These are phyloP conservation scores for Russula virescens DNA, from an alignment of 768 basidiomycete genomes.

Conservation along the genomic window DNA sequence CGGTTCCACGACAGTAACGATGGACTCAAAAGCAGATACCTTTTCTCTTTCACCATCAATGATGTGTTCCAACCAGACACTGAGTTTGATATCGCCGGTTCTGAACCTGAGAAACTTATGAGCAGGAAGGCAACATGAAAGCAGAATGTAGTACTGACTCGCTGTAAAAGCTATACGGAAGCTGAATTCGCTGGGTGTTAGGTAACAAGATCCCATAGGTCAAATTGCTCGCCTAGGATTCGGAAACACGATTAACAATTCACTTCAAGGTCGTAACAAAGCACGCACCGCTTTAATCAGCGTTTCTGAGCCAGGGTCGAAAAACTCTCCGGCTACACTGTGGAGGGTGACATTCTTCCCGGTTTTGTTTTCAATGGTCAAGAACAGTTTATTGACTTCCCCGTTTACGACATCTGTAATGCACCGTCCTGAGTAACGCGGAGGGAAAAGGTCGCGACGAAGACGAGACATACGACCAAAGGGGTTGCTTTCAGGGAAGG, in stretches of 20 bases:
- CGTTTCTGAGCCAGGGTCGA: slow-evolving; percentile 53
- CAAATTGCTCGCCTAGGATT: slow-evolving; percentile 50
- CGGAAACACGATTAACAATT: slow-evolving; percentile 1
- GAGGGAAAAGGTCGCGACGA: slow-evolving; percentile 1
- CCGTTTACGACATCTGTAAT: slow-evolving; percentile 76
- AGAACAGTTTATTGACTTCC: slow-evolving; percentile 61
- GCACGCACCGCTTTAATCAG: slow-evolving; percentile 68
- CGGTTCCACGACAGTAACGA: slow-evolving; percentile 77
- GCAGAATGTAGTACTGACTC: slow-evolving; percentile 50
- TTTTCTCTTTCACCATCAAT: slow-evolving; percentile 52
- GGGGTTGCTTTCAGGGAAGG: slow-evolving; percentile 66
- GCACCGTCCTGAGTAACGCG: not conserved
- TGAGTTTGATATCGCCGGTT: slow-evolving; percentile 44
- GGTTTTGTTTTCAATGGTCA: slow-evolving; percentile 72
- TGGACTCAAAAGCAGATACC: slow-evolving; percentile 65
- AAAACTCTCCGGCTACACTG: slow-evolving; percentile 60
- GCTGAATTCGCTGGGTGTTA: slow-evolving; percentile 50
- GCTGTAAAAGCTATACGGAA: slow-evolving; percentile 75
- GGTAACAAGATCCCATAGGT: slow-evolving; percentile 49
- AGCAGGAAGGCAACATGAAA: slow-evolving; percentile 1
- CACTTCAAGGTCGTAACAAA: not conserved
- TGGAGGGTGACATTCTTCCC: slow-evolving; percentile 64
- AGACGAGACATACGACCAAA: slow-evolving; percentile 59
- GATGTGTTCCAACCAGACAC: slow-evolving; percentile 69
- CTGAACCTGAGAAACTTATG: not conserved